Percentiles rank a stretch among this genome's conserved stretches.
Conservation (phyloP, 2,329 filamentous ascomycete species). For the Stagonosporopsis rhizophila region DNA sequence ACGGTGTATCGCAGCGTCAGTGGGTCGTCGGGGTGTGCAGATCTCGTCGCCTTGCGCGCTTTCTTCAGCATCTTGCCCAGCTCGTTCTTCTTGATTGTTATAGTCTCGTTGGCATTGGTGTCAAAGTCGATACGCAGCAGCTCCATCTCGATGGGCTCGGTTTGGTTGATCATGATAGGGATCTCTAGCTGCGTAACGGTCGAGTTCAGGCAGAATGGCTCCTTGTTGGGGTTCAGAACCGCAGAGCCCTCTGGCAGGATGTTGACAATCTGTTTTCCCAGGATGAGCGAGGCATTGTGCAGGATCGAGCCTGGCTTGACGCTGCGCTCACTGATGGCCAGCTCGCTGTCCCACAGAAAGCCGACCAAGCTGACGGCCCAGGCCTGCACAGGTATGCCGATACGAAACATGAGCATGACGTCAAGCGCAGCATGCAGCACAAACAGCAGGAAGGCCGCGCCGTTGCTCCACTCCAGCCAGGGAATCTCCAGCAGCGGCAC, state of each 20-base stretch:
- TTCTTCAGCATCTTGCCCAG: constrained; percentile 77
- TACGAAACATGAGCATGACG: constrained; percentile 90
- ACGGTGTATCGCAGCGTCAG: constrained; percentile 75
- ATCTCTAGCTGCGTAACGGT: constrained; percentile 68
- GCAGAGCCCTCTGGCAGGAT: constrained; percentile 96
- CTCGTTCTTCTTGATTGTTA: constrained; percentile 76
- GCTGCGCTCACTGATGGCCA: constrained; percentile 90
- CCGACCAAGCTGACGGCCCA: constrained; percentile 78
- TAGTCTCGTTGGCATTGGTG: constrained; percentile 78
- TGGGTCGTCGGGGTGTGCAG: constrained; percentile 59
- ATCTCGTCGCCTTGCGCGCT: constrained; percentile 65
- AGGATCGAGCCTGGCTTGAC: constrained; percentile 88
- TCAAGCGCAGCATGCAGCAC: constrained; percentile 75
- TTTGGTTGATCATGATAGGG: constrained; percentile 93
- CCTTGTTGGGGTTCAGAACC: constrained; percentile 79
- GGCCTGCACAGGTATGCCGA: constrained; percentile 77
- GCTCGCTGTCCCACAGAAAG: constrained; percentile 88
- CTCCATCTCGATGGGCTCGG: constrained; percentile 85
- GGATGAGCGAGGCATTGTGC: constrained; percentile 90
- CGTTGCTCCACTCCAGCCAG: constrained; percentile 91
- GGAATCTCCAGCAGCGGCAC: constrained; percentile 89
- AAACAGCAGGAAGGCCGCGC: constrained; percentile 74
- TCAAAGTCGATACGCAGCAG: constrained; percentile 86
- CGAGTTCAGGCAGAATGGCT: constrained; percentile 80
- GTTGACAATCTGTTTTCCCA: constrained; percentile 97